Percentiles rank a stretch among this genome's conserved stretches.
These are phyloP conservation scores for Silene conica DNA, from an alignment of 148 eudicot species.

Conservation along the genomic window DNA sequence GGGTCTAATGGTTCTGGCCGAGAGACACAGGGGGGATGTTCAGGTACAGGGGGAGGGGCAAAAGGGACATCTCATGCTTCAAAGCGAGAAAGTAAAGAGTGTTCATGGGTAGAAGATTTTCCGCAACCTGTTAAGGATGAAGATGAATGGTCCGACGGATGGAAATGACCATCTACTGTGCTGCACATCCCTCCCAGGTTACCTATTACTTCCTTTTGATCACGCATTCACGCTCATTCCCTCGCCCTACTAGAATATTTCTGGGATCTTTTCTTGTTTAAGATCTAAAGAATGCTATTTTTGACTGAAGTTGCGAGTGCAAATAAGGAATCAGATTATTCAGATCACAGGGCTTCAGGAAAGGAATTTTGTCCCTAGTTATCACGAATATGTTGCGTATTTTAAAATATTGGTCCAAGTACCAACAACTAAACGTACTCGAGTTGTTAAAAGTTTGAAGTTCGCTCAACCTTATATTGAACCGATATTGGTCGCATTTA, in stretches of 20 bases:
- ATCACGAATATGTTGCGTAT: not conserved
- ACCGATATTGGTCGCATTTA: not conserved
- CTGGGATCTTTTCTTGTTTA: not conserved
- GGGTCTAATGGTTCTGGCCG: slow-evolving; percentile 15
- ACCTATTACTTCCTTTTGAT: not conserved
- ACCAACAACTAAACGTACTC: no score
- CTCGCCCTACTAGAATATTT: not conserved
- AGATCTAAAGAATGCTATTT: not conserved
- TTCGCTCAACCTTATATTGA: not conserved
- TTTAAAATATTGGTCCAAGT: no score
- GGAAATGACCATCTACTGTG: slow-evolving; percentile 30
- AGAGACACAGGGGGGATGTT: not conserved
- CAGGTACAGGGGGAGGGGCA: not conserved
- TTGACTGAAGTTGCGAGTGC: not conserved
- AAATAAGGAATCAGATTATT: not conserved
- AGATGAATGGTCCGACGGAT: slow-evolving; percentile 60
- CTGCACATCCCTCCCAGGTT: not conserved
- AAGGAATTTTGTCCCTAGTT: not conserved
- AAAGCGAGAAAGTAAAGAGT: not conserved
- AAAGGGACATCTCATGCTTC: not conserved
- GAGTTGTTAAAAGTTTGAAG: not conserved
- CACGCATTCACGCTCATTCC: no score
- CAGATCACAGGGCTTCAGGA: not conserved
- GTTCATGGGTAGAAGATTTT: slow-evolving; percentile 15
- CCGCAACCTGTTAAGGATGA: slow-evolving; percentile 34